These are phyloP conservation scores for Spirogloea muscicola DNA, from an alignment of 139 green algal genomes.

Conservation along the genomic window DNA sequence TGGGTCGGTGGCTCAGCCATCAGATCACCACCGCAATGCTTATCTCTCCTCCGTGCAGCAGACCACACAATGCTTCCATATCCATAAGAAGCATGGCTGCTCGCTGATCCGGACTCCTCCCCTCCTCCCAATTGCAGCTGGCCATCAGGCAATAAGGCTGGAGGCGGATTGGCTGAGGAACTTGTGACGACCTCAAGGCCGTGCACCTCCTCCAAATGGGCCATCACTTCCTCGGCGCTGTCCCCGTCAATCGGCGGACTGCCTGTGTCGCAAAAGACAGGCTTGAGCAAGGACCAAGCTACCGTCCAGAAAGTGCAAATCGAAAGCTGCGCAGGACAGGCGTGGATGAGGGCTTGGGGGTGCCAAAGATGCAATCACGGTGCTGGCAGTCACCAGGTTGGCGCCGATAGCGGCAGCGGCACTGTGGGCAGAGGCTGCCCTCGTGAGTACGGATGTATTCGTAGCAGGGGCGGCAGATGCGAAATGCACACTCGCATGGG, in stretches of 20 bases:
- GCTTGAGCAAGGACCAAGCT: too few species aligned
- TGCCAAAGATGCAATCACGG: too few species aligned
- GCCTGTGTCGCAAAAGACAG: not conserved
- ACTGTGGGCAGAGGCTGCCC: conserved; percentile 26
- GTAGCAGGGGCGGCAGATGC: conserved; percentile 34
- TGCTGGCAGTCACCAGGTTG: too few species aligned
- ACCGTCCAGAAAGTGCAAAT: too few species aligned
- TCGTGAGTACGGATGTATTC: conserved; percentile 41
- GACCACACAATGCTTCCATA: conserved; percentile 38
- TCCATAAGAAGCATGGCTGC: not conserved
- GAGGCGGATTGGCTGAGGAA: too few species aligned
- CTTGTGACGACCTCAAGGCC: too few species aligned
- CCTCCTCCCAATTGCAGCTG: not conserved
- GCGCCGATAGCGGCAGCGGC: conserved; percentile 11
- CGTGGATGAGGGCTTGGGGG: too few species aligned
- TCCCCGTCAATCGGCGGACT: conserved; percentile 7
- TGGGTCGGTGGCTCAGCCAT: too few species aligned
- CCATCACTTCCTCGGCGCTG: conserved; percentile 9
- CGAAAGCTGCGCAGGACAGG: too few species aligned
- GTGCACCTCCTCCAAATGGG: conserved; percentile 11
- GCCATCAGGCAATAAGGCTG: too few species aligned
- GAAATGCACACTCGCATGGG: conserved; percentile 45
- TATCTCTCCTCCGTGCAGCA: too few species aligned
- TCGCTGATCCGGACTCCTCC: not conserved
- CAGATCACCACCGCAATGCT: too few species aligned